Evolutionary conservation across 148 eudicot species (phyloP).

Genomic region (Amaranthus cruentus): DNA sequence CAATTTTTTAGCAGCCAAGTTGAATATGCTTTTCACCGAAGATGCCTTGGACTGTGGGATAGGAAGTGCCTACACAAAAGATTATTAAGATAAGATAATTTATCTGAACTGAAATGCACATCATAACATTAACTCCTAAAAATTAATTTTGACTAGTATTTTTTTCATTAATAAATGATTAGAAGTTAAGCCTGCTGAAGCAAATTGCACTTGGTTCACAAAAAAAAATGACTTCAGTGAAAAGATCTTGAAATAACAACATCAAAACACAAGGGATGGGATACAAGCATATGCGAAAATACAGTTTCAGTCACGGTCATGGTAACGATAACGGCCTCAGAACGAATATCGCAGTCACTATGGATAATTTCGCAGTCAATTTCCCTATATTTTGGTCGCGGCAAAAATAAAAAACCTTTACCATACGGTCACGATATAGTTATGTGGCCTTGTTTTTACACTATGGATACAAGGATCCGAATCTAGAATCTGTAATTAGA

Average conservation of each 20-base stretch:
- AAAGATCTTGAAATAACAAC: not conserved
- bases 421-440: no score
- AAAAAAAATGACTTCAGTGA: not conserved
- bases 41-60: conserved; percentile 66
- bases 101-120: conserved; percentile 6
- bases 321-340: no score
- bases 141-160: not conserved
- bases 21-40: conserved; percentile 59
- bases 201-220: not conserved
- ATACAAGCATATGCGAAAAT: not conserved
- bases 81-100: conserved; percentile 3
- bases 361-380: no score
- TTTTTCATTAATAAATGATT: not conserved
- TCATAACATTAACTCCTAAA: not conserved
- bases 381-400: no score
- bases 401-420: no score
- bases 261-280: not conserved
- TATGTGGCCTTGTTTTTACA: no score
- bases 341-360: no score
- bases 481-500: no score
- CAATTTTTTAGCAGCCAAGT: conserved; percentile 82
- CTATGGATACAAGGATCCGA: no score
- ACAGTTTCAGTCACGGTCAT: no score
- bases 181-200: not conserved
- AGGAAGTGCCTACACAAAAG: conserved; percentile 70